These are phyloP conservation scores for Trichaptum fuscoviolaceum DNA, from an alignment of 768 basidiomycete genomes.

Conservation along the genomic window DNA sequence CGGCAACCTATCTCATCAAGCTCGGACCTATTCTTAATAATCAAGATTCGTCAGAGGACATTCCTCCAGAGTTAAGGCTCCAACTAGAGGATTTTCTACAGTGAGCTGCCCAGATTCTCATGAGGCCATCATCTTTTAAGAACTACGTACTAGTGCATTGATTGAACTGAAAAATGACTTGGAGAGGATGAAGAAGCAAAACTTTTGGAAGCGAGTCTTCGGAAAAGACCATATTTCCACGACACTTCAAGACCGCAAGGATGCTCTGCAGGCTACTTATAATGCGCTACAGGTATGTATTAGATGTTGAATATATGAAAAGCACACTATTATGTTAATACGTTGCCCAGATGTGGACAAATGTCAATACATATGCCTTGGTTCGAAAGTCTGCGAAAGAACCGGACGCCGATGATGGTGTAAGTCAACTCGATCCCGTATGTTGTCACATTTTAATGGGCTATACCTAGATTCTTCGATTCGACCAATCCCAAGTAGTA, in stretches of 20 bases:
- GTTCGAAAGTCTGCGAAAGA: too few species aligned
- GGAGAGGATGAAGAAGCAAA: not conserved
- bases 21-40: not conserved
- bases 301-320: not conserved
- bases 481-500: not conserved
- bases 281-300: not conserved
- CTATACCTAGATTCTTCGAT: not conserved
- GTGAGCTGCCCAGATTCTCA: not conserved
- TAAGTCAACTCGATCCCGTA: too few species aligned
- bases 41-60: not conserved
- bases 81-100: not conserved
- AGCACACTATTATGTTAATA: not conserved
- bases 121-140: not conserved
- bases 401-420: too few species aligned
- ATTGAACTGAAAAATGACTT: not conserved
- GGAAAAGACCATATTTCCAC: not conserved
- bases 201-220: not conserved
- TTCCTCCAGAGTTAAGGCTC: too few species aligned
- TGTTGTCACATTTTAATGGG: too few species aligned
- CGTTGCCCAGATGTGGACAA: not conserved
- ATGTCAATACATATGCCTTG: not conserved
- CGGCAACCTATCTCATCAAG: not conserved
- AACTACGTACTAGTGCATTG: not conserved
- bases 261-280: not conserved
- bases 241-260: not conserved